A percentile compares a stretch with the other conserved stretches of the same genome.
Conservation (phyloP, 257 asterid species). For the Solanum virginianum region DNA sequence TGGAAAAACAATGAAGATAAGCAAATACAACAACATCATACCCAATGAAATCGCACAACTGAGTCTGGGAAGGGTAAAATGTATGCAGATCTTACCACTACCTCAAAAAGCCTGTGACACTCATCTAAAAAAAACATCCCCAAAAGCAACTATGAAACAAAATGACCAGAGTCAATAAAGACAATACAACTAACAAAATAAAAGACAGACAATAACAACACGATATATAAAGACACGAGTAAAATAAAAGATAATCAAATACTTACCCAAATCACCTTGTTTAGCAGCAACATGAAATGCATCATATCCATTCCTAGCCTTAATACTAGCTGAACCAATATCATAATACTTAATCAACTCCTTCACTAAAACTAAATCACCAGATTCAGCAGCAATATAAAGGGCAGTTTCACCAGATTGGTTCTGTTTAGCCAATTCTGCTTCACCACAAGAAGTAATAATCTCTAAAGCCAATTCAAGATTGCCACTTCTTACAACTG, state of each 20-base stretch:
- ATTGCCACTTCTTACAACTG: conserved; percentile 52
- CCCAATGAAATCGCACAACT: too few species aligned
- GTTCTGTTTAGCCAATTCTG: conserved; percentile 40
- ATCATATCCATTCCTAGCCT: conserved; percentile 65
- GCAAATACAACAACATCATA: neutral
- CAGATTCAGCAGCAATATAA: conserved; percentile 60
- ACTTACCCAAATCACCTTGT: conserved; percentile 50
- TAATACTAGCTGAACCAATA: conserved; percentile 39
- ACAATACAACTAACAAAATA: too few species aligned
- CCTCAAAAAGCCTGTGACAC: too few species aligned
- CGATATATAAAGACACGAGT: too few species aligned
- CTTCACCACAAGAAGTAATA: conserved; percentile 13
- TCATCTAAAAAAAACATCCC: too few species aligned
- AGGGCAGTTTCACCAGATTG: conserved; percentile 67
- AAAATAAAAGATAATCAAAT: neutral
- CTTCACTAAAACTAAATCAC: conserved; percentile 36
- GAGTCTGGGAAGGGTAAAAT: too few species aligned
- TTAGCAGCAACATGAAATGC: conserved; percentile 77
- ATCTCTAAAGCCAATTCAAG: conserved; percentile 34
- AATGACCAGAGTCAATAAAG: too few species aligned
- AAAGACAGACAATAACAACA: too few species aligned
- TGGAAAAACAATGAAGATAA: neutral
- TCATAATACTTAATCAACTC: conserved; percentile 46
- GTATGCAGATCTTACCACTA: too few species aligned
- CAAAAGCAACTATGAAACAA: too few species aligned